Evolutionary conservation across 2,329 filamentous ascomycete genomes (phyloP), one percentile per base, ranked within the genome.

Genomic region (Beauveria bassiana): DNA sequence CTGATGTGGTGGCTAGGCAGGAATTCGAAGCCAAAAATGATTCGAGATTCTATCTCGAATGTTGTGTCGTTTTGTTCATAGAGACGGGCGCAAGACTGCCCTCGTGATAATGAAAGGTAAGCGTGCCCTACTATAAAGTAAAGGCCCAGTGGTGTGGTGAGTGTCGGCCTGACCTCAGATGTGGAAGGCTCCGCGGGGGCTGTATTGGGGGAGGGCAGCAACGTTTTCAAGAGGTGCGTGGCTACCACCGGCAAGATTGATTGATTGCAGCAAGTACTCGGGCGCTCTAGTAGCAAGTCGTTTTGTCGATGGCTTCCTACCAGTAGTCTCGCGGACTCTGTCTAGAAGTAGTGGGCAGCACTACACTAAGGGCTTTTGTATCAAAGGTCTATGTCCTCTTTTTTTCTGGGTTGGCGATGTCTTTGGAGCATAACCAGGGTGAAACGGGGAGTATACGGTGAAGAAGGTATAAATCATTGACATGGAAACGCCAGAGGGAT

Each of bases 101-200:
- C 26, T 49, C n/a, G 45, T n/a, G n/a, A 24, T n/a, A 20, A 3
- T 7, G 14, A 52, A 22, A 18, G 5, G 57, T 49, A 51, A 34
- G 38, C 46, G 38, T 28, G 14, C 34, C 14, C 28, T 43, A 24
- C 38, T 24, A 47, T 24, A 47, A 47, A 59, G 47, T 59, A 5
- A 16, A 52, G 26, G 49, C 18, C 14, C 5, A 7, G 31, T 28
- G n/a, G 18, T 53, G 38, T 8, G 8, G 34, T 34, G 46, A 28
- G 18, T 22, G 56, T 59, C 57, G 57, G 57, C 47, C 49, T 46
- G 57, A 24, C 20, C 45, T 26, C 57, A 45, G 24, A 59, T 34
- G 40, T 45, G 57, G 40, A n/a, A 59, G 49, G 40, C 57, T 52
- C 57, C 57, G 57, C 49, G 40, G 47, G 49, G 49, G 24, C 12